phyloP scores from a whole-genome alignment of 208 protist genomes.

The Leptomonas seymouri region DNA sequence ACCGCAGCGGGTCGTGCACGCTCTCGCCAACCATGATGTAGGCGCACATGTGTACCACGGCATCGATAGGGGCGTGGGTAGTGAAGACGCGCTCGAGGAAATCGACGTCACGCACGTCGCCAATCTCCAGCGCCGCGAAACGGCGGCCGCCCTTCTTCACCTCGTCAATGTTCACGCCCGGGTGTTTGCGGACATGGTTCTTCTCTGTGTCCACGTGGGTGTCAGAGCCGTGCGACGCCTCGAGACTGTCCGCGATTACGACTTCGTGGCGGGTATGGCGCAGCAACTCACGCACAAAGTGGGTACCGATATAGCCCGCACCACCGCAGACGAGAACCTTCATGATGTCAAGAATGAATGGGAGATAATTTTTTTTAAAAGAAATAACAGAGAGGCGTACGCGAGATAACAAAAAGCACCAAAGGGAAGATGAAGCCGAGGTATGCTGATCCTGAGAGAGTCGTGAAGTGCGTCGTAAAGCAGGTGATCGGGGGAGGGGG shows the following conservation, averaged over 20 bases:
- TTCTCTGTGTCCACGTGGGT: slow-evolving; percentile 66
- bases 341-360: slow-evolving; percentile 39
- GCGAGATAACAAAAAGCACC: too few relatives aligned
- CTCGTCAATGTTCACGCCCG: slow-evolving; percentile 14
- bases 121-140: slow-evolving; percentile 68
- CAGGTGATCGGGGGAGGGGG: too few relatives aligned
- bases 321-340: slow-evolving; percentile 96
- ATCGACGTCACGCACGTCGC: slow-evolving; percentile 83
- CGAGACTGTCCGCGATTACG: slow-evolving; percentile 95
- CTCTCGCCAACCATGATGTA: slow-evolving; percentile 95
- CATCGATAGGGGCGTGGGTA: slow-evolving; percentile 78
- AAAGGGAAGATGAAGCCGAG: too few relatives aligned
- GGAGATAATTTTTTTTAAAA: too few relatives aligned
- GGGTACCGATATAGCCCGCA: slow-evolving; percentile 98
- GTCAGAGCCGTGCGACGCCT: slow-evolving; percentile 64
- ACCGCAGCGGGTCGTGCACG: slow-evolving; percentile 88
- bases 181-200: slow-evolving; percentile 34
- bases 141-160: slow-evolving; percentile 25
- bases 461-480: too few relatives aligned
- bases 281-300: slow-evolving; percentile 94
- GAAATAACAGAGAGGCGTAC: too few relatives aligned
- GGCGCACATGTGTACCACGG: slow-evolving; percentile 96
- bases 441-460: too few relatives aligned
- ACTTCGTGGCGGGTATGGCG: slow-evolving; percentile 81
- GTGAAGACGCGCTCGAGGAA: slow-evolving; percentile 91